Base-by-base conservation (phyloP, 352 stramenopile genomes). In the Phytophthora rubi region DNA sequence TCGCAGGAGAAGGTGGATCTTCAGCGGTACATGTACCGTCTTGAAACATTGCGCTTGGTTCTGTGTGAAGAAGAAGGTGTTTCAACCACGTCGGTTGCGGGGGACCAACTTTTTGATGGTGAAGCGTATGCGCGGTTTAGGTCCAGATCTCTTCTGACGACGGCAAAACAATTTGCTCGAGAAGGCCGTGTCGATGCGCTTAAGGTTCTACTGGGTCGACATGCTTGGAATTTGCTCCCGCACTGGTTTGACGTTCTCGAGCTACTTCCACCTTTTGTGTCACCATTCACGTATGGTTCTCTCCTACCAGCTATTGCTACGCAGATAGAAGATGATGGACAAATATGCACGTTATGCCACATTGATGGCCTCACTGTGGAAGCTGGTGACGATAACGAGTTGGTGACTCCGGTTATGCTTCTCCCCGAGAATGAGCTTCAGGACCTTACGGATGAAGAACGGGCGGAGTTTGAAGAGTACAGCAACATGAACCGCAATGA, bases 201-300 rank as follows among this genome's bases (percentile, higher is more conserved):
- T 0, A 65, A 26, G 0, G 68, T 89, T 30, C 44, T 94, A 23
- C 78, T 92, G 9, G 55, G 65, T 16, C 74, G 85, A 2, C 77
- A 94, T 26, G 73, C 67, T n/a, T 85, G 62, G 53, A 89, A 85
- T 51, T 52, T 94, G 23, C 26, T 89, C 3, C 75, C 86, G 30
- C 65, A 68, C 30, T 85, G 85, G 28, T 28, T 85, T 5, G 60
- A 82, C 0, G 68, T 94, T 53, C 75, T 94, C 1, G 71, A 85
- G 3, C 48, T 78, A 26, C 49, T 92, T 2, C 77, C 84, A 32
- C 65, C 80, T 4, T 81, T 51, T 21, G 33, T 85, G 1, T 48
- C 75, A 28, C 84, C 86, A 18, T 64, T 28, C 12, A 49, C 21
- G 2, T 94, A 92, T 53, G 67, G 66, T 1, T 58, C 79, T 47